Conservation (phyloP, 2,329 filamentous ascomycete species). For the Colletotrichum eremochloae region DNA sequence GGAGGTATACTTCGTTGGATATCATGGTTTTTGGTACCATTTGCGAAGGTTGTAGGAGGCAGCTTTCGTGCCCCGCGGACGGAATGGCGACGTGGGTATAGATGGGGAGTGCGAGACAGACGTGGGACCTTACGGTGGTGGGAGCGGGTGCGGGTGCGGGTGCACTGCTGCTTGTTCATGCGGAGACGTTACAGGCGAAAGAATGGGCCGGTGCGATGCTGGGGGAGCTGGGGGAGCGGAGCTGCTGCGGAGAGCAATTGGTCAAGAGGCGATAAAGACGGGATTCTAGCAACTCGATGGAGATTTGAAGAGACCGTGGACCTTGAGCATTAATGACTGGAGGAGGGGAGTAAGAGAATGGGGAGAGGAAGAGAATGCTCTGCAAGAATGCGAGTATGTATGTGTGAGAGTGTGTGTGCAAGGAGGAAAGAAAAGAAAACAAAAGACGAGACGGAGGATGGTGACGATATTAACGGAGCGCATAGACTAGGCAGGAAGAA, state of each 20-base stretch:
- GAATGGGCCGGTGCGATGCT: slow-evolving; percentile 20
- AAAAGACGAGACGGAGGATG: slow-evolving; percentile 20
- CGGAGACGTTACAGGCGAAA: slow-evolving; percentile 38
- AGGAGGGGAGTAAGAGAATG: not conserved
- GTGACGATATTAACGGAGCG: slow-evolving; percentile 25
- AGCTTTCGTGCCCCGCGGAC: slow-evolving; percentile 43
- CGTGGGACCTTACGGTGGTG: slow-evolving; percentile 10
- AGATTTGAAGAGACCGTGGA: slow-evolving; percentile 6
- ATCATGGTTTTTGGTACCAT: slow-evolving; percentile 74
- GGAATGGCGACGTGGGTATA: slow-evolving; percentile 29
- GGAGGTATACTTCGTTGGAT: slow-evolving; percentile 83
- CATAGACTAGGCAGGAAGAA: not conserved
- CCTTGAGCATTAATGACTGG: slow-evolving; percentile 3
- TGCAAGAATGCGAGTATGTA: not conserved
- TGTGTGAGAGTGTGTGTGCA: not conserved
- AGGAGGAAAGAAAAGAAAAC: not conserved
- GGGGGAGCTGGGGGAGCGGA: not conserved
- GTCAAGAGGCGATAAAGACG: slow-evolving; percentile 3
- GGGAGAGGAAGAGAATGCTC: slow-evolving; percentile 6
- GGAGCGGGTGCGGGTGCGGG: not conserved
- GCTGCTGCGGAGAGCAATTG: slow-evolving; percentile 6
- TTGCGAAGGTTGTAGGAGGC: slow-evolving; percentile 46
- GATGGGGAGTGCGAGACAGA: not conserved
- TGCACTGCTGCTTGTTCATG: slow-evolving; percentile 34
- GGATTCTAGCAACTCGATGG: not conserved